These are phyloP conservation scores for Blakeslea trispora DNA, from an alignment of 371 early-diverging fungal species.

Conservation along the genomic window DNA sequence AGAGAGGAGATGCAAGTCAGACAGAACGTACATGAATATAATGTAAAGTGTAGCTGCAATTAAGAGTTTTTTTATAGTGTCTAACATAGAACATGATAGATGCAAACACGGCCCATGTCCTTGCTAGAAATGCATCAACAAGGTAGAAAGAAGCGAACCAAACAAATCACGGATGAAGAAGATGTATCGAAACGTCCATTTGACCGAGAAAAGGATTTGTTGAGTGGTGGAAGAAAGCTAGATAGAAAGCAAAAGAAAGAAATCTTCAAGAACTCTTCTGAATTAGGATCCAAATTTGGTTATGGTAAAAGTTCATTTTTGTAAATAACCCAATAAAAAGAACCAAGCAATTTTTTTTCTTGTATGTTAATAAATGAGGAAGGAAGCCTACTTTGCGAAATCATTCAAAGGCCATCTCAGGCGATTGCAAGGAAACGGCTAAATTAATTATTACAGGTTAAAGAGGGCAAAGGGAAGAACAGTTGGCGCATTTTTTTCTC, in stretches of 20 bases:
- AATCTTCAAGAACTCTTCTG: constrained; percentile 45
- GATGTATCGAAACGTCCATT: constrained; percentile 58
- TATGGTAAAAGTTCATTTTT: constrained; percentile 48
- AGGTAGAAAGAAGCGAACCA: constrained; percentile 17
- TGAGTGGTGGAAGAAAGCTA: constrained; percentile 36
- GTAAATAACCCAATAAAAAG: constrained; percentile 19
- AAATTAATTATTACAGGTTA: too few species aligned
- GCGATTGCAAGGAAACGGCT: too few species aligned
- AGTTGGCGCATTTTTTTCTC: too few species aligned
- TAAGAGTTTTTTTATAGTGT: neutral
- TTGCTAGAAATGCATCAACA: constrained; percentile 55
- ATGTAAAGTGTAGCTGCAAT: constrained; percentile 26
- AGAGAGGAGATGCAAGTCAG: constrained; percentile 19
- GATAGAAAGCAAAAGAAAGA: constrained; percentile 52
- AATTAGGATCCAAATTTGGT: constrained; percentile 52
- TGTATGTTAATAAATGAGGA: too few species aligned
- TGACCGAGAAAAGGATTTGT: constrained; percentile 60
- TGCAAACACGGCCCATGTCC: constrained; percentile 42
- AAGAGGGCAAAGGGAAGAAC: too few species aligned
- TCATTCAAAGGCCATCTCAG: too few species aligned
- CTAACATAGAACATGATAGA: constrained; percentile 17
- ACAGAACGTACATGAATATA: constrained; percentile 28
- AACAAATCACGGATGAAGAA: constrained; percentile 26
- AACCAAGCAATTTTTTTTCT: neutral
- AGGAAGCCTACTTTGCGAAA: too few species aligned